Conservation (phyloP, 371 early-diverging fungal species). For the Mortierella sp. region DNA sequence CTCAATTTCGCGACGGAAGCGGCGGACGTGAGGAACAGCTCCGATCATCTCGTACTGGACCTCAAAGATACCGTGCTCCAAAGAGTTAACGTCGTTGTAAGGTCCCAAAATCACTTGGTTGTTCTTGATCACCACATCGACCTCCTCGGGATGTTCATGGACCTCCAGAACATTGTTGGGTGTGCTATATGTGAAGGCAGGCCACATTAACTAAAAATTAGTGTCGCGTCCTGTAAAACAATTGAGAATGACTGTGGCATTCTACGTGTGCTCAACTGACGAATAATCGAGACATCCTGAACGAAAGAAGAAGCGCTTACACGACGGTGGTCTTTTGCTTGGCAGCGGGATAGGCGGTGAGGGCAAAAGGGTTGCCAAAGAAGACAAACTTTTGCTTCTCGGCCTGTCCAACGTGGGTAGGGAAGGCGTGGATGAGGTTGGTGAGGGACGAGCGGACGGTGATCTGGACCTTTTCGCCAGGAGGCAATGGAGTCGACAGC, state of each 20-base stretch:
- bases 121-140: conserved; percentile 58
- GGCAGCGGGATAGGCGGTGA: conserved; percentile 76
- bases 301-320: conserved; percentile 57
- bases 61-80: conserved; percentile 61
- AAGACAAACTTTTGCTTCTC: conserved; percentile 78
- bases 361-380: conserved; percentile 71
- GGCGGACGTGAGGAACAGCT: conserved; percentile 76
- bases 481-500: conserved; percentile 69
- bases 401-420: conserved; percentile 77
- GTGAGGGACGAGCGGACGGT: conserved; percentile 75
- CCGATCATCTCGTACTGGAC: conserved; percentile 80
- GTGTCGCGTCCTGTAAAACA: neutral
- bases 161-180: conserved; percentile 34
- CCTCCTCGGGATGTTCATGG: conserved; percentile 33
- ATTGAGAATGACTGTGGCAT: neutral
- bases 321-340: conserved; percentile 87
- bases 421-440: conserved; percentile 74
- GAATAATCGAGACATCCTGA: neutral
- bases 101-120: conserved; percentile 86
- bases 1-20: conserved; percentile 79
- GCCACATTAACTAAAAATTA: neutral
- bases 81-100: conserved; percentile 61
- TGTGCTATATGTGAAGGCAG: conserved; percentile 9
- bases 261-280: neutral
- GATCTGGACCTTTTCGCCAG: conserved; percentile 77